Base-by-base conservation (phyloP, 192 early-diverging fungal genomes). In the Endogone sp. region DNA sequence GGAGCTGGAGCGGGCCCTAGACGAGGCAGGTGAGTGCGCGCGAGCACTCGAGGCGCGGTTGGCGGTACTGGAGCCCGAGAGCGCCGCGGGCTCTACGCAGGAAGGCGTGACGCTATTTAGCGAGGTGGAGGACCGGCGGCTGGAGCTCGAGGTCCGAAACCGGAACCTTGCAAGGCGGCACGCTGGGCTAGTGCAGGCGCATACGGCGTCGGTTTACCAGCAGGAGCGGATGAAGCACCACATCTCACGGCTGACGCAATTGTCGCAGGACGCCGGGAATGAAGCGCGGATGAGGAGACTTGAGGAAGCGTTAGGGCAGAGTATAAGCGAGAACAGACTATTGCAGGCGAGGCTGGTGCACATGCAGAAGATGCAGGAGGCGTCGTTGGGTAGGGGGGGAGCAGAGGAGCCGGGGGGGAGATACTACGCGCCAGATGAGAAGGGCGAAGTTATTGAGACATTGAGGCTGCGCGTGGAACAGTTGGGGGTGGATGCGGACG, bases 161-260 rank as follows among this genome's bases (percentile, higher is more conserved):
- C 27, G 55, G 13, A 62, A 29, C 22, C 70, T 81, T 11, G 37
- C 58, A 13, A 60, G 31, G 4, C 59, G 69, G 22, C 79, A 81
- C 29, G 71, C 63, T n/a, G 73, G 69, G 26, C 62, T 81, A 20
- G 58, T 77, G 31, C 71, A 73, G 37, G 66, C 68, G 25, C 79
- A 81, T 56, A 60, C 62, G 11, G 44, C 70, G 64, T 67, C 68
- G 32, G 63, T 81, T 22, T 69, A 81, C 49, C 76, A 81, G 61
- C 72, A 78, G 64, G 72, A 81, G 37, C 71, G 79, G 30, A 77
- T 81, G 79, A 49, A 71, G 11, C 71, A 75, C 32, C 76, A 81
- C 61, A 75, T 78, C 27, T 59, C 65, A 32, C 68, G 79, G 28
- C 60, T 81, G 27, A 78, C 73, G 49, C 76, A 79, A 29, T 29